Percentiles rank a stretch among this genome's conserved stretches.
These are phyloP conservation scores for Halophytophthora batemanensis DNA, from an alignment of 352 stramenopile genomes.

Conservation along the genomic window DNA sequence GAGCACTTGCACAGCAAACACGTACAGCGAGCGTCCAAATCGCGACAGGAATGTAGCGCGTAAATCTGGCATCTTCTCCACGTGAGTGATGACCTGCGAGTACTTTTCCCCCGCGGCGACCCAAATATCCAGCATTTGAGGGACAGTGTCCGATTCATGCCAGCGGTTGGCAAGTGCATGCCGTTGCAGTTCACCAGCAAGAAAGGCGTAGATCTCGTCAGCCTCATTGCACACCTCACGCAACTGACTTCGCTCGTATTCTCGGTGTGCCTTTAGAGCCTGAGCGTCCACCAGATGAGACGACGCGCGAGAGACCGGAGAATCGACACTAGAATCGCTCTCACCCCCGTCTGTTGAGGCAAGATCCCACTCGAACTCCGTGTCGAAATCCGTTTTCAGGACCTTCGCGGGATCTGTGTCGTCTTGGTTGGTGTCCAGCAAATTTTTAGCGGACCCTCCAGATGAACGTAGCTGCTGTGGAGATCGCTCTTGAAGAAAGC, in stretches of 20 bases:
- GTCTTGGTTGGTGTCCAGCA: slow-evolving; percentile 9
- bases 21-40: slow-evolving; percentile 56
- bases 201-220: slow-evolving; percentile 62
- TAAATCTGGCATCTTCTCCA: slow-evolving; percentile 23
- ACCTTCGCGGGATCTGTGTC: slow-evolving; percentile 9
- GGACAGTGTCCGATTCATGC: slow-evolving; percentile 31
- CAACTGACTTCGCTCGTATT: slow-evolving; percentile 20
- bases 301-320: slow-evolving; percentile 5
- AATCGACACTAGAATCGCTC: slow-evolving; percentile 14
- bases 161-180: slow-evolving; percentile 27
- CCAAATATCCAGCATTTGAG: slow-evolving; percentile 68
- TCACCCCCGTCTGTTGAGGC: slow-evolving; percentile 7
- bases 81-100: slow-evolving; percentile 41
- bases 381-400: slow-evolving; percentile 11
- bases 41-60: slow-evolving; percentile 36
- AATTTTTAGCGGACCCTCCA: background rate
- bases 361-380: slow-evolving; percentile 21
- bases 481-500: slow-evolving; percentile 6
- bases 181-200: slow-evolving; percentile 41
- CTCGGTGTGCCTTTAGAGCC: slow-evolving; percentile 2
- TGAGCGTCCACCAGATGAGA: slow-evolving; percentile 10
- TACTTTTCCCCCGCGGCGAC: slow-evolving; percentile 69
- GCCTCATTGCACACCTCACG: slow-evolving; percentile 39
- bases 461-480: background rate
- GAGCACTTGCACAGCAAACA: slow-evolving; percentile 63